Evolutionary conservation across 2,329 filamentous ascomycete genomes (phyloP).

Genomic region (Xylaria sp.): DNA sequence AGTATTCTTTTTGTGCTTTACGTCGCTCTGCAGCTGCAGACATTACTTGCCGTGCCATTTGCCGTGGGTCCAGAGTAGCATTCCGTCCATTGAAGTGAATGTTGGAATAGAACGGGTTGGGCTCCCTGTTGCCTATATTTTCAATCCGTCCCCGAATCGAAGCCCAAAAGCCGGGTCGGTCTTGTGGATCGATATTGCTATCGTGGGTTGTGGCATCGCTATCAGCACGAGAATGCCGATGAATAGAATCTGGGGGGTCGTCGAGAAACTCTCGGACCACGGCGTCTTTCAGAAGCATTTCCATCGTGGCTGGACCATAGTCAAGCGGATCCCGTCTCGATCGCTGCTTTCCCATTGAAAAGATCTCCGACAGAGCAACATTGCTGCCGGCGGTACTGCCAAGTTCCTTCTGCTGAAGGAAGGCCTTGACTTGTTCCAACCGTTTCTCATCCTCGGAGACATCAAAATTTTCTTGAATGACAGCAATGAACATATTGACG

Average conservation of each 20-base stretch:
- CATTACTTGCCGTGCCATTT: constrained; percentile 87
- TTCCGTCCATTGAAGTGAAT: constrained; percentile 63
- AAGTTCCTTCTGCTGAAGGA: constrained; percentile 84
- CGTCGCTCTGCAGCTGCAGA: constrained; percentile 77
- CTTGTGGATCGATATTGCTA: constrained; percentile 35
- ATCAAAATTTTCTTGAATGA: constrained; percentile 99
- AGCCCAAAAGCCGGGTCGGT: constrained; percentile 55
- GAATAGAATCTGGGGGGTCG: constrained; percentile 51
- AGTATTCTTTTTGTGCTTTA: constrained; percentile 83
- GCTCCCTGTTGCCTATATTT: constrained; percentile 61
- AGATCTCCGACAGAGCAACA: constrained; percentile 67
- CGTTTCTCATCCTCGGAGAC: constrained; percentile 98
- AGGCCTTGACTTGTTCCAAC: constrained; percentile 90
- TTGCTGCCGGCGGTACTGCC: constrained; percentile 64
- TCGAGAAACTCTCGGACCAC: constrained; percentile 94
- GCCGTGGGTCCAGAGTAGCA: constrained; percentile 74
- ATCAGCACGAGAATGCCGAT: constrained; percentile 9
- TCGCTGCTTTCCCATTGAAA: constrained; percentile 55
- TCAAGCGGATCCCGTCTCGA: constrained; percentile 76
- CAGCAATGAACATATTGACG: constrained; percentile 99
- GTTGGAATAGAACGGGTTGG: constrained; percentile 91
- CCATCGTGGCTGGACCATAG: constrained; percentile 84
- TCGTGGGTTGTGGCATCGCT: constrained; percentile 34
- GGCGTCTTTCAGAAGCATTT: constrained; percentile 94
- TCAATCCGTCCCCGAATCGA: constrained; percentile 57